Base-by-base conservation (phyloP, 1,284 basidiomycete species). In the Apiotrichum laibachii region DNA sequence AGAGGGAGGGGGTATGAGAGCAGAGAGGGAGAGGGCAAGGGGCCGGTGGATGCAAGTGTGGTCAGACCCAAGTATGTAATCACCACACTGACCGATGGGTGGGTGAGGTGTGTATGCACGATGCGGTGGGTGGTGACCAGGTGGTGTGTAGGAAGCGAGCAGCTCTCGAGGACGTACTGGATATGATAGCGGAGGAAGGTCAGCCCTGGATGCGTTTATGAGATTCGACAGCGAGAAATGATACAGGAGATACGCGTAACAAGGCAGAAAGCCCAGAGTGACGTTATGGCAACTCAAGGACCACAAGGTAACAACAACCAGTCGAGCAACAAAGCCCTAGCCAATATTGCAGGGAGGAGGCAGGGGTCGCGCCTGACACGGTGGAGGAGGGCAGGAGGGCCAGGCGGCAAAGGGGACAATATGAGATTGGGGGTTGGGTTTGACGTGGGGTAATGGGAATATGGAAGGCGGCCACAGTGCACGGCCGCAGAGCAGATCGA, bases 221-320 rank as follows among this genome's bases (percentile, higher is more conserved):
- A 44, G 19, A 44, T 44, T 44, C 44, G 19, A 45, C 42, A 34
- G 42, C 26, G 26, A 37, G 22, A 45, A 26, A 45, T 19, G 43
- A 39, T 19, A 39, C 12, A 21, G 13, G 33, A 19, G 53, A 19
- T 18, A 48, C 35, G 53, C 45, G 46, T 46, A 46, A n/a, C 19
- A 35, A 39, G 37, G 53, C 19, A 55, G 53, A 40, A 39, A 2
- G 34, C 16, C 22, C 45, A 46, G 45, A 31, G 45, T 46, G 45
- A 46, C 45, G 45, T 46, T 46, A 46, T 46, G 22, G 15, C 45
- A 26, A 33, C 19, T 46, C n/a, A 46, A 26, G 45, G 26, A 33
- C 21, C 45, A 33, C 45, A 46, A 46, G 45, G 45, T 46, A 33
- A 22, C 12, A n/a, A 22, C 12, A 31, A 31, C 4, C 26, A 15